Percentiles rank a stretch among this genome's conserved stretches.
Evolutionary conservation across 805 yeast species (phyloP).

Genomic region (Candida boidinii): DNA sequence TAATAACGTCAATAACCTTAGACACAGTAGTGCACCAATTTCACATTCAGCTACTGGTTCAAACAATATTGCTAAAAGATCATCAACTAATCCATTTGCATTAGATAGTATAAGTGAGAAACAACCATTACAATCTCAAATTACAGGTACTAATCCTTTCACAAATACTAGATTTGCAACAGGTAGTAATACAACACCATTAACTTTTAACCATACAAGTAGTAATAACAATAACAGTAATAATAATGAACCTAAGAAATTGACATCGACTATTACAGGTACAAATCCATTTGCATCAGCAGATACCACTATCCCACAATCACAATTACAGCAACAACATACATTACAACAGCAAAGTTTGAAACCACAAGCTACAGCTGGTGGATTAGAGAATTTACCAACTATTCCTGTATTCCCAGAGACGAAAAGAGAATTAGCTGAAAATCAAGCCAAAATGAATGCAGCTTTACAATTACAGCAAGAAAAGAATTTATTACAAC

Average conservation of each 20-base stretch:
- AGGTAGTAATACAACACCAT: background rate
- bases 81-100: conserved; percentile 24
- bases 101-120: conserved; percentile 2
- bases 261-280: conserved; percentile 31
- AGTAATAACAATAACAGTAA: background rate
- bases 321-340: conserved; percentile 23
- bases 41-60: conserved; percentile 8
- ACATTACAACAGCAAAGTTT: conserved; percentile 13
- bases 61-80: conserved; percentile 15
- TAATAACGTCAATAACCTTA: background rate
- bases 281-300: conserved; percentile 49
- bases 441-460: conserved; percentile 11
- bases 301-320: conserved; percentile 8
- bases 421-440: conserved; percentile 26
- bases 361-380: conserved; percentile 55
- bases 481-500: conserved; percentile 8
- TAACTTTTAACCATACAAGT: background rate
- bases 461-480: conserved; percentile 16
- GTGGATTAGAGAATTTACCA: conserved; percentile 60
- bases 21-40: background rate
- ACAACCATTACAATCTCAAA: conserved; percentile 1
- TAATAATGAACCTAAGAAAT: background rate
- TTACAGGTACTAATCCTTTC: conserved; percentile 17
- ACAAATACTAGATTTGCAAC: conserved; percentile 15
- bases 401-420: conserved; percentile 66